These are phyloP conservation scores for Rhododendron vialii DNA, from an alignment of 148 eudicot genomes.

Conservation along the genomic window DNA sequence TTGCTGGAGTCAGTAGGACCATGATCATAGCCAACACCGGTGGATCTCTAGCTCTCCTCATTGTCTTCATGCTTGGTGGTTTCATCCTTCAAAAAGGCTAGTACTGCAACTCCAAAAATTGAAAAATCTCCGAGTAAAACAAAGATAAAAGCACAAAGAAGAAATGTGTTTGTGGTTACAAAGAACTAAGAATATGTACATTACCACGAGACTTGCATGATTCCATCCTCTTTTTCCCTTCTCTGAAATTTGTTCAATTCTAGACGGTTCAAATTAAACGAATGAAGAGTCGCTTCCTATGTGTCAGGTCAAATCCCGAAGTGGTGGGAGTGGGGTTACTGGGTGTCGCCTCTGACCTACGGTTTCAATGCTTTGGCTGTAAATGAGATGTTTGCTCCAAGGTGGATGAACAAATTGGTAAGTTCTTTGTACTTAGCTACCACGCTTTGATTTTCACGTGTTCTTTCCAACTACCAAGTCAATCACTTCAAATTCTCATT, in stretches of 20 bases:
- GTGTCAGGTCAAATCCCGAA: constrained; percentile 56
- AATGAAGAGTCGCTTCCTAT: not conserved
- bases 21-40: constrained; percentile 92
- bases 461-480: not conserved
- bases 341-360: constrained; percentile 89
- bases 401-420: constrained; percentile 90
- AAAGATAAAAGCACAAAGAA: not conserved
- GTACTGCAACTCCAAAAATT: constrained; percentile 6
- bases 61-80: constrained; percentile 88
- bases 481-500: not conserved
- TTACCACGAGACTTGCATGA: not conserved
- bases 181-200: not conserved
- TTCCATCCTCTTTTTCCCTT: not conserved
- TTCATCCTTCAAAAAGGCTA: constrained; percentile 87
- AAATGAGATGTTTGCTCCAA: constrained; percentile 84
- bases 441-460: not conserved
- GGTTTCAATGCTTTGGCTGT: constrained; percentile 75
- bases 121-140: not conserved
- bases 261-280: not conserved
- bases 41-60: constrained; percentile 65
- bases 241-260: not conserved
- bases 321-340: constrained; percentile 89
- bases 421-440: not conserved
- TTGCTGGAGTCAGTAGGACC: constrained; percentile 77
- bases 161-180: not conserved